These are phyloP conservation scores for Takashimella tepidaria DNA, from an alignment of 1,284 basidiomycete species.

Conservation along the genomic window DNA sequence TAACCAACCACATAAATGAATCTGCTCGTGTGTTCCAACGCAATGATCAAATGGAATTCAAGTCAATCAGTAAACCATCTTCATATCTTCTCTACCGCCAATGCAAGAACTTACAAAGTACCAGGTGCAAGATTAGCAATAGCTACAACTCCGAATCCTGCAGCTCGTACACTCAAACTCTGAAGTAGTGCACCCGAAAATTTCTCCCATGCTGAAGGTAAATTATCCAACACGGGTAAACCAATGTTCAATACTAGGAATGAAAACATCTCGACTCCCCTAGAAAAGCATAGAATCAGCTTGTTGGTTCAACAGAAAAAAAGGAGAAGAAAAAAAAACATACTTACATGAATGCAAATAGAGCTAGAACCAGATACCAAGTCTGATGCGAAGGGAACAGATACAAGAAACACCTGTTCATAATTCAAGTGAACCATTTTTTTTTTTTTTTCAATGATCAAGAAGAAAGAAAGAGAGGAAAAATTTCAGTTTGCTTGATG, in stretches of 20 bases:
- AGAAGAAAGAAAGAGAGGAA: too few relatives aligned
- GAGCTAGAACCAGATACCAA: constrained; percentile 72
- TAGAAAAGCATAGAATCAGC: not conserved
- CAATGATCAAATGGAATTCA: too few relatives aligned
- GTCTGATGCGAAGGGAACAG: constrained; percentile 94
- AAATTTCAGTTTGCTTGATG: too few relatives aligned
- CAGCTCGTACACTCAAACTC: constrained; percentile 71
- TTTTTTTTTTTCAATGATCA: not conserved
- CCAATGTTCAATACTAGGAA: constrained; percentile 86
- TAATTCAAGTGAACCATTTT: not conserved
- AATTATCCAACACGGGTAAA: constrained; percentile 61
- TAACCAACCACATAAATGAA: constrained; percentile 61
- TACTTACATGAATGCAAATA: constrained; percentile 65
- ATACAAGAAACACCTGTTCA: constrained; percentile 70
- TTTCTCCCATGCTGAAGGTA: constrained; percentile 62
- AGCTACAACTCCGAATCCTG: constrained; percentile 75
- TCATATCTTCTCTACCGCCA: too few relatives aligned
- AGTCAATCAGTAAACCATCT: too few relatives aligned
- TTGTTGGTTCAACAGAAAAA: too few relatives aligned
- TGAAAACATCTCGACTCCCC: constrained; percentile 70
- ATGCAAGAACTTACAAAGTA: constrained; percentile 50
- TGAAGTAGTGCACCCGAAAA: constrained; percentile 64
- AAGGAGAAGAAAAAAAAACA: not conserved
- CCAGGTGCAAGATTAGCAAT: constrained; percentile 71
- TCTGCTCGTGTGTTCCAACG: too few relatives aligned